Evolutionary conservation across 331 rosid genomes (phyloP).

Genomic region (Spiraea crenata): DNA sequence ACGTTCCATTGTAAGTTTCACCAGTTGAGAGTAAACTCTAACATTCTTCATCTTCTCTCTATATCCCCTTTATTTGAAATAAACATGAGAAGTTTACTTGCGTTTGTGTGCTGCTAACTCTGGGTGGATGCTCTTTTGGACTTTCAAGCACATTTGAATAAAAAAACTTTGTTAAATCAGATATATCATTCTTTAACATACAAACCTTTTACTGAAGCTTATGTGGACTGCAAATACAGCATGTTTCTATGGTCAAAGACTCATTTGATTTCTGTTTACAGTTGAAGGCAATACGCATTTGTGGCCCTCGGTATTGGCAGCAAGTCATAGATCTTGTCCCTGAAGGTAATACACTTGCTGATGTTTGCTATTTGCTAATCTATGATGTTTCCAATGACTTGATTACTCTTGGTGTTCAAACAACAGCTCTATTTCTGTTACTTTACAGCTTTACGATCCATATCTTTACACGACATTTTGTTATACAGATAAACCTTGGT

Average conservation of each 20-base stretch:
- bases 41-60: conserved; percentile 3
- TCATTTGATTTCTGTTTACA: conserved; percentile 40
- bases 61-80: not conserved
- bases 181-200: not conserved
- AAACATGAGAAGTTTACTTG: not conserved
- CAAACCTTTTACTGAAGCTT: not conserved
- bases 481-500: conserved; percentile 87
- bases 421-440: conserved; percentile 15
- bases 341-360: conserved; percentile 52
- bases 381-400: conserved; percentile 4
- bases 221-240: not conserved
- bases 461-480: not conserved
- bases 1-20: conserved; percentile 72
- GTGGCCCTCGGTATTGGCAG: conserved; percentile 98
- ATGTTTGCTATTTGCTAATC: not conserved
- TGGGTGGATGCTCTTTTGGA: not conserved
- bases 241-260: conserved; percentile 9
- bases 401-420: conserved; percentile 7
- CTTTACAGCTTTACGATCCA: conserved; percentile 2
- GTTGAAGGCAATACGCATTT: conserved; percentile 81
- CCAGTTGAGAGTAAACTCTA: conserved; percentile 14
- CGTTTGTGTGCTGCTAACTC: not conserved
- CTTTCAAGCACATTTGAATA: conserved; percentile 1
- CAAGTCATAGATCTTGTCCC: conserved; percentile 76
- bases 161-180: not conserved